Percentiles rank a stretch among this genome's conserved stretches.
These are phyloP conservation scores for Mycotypha africana DNA, from an alignment of 371 early-diverging fungal species.

Conservation along the genomic window DNA sequence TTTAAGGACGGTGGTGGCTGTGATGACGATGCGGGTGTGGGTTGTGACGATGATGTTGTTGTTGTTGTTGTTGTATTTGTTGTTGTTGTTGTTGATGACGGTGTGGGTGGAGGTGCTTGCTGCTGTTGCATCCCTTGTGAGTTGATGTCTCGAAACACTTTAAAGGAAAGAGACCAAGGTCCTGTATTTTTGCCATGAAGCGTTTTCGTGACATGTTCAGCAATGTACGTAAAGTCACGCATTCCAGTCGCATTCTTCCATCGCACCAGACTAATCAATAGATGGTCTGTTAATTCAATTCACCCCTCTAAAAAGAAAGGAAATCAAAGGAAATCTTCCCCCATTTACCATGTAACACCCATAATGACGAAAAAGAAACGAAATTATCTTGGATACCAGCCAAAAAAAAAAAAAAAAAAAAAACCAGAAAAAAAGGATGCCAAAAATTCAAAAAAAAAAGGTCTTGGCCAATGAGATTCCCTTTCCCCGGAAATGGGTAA, in stretches of 20 bases:
- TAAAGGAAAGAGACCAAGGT: slow-evolving; percentile 42
- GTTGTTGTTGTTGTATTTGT: slow-evolving; percentile 17
- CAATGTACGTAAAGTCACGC: slow-evolving; percentile 42
- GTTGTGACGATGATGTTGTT: too few relatives aligned
- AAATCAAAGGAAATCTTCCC: not conserved
- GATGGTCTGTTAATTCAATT: too few relatives aligned
- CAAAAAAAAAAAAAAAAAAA: too few relatives aligned
- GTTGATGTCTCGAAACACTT: slow-evolving; percentile 33
- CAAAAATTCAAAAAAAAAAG: too few relatives aligned
- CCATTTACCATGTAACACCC: slow-evolving; percentile 33
- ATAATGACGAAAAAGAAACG: too few relatives aligned
- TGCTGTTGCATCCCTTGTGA: not conserved
- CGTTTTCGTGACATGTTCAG: slow-evolving; percentile 43
- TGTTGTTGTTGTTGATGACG: not conserved
- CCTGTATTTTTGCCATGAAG: slow-evolving; percentile 46
- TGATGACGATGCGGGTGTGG: too few relatives aligned
- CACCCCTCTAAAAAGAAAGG: not conserved
- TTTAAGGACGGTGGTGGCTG: too few relatives aligned
- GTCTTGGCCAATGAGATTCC: too few relatives aligned
- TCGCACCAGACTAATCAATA: slow-evolving; percentile 32
- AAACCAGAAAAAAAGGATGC: too few relatives aligned
- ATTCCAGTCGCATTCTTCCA: slow-evolving; percentile 54
- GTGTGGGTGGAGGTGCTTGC: too few relatives aligned
- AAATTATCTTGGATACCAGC: too few relatives aligned
- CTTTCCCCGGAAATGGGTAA: too few relatives aligned